Base-by-base conservation (phyloP, 2,329 filamentous ascomycete genomes). In the Tolypocladium endophyticum region DNA sequence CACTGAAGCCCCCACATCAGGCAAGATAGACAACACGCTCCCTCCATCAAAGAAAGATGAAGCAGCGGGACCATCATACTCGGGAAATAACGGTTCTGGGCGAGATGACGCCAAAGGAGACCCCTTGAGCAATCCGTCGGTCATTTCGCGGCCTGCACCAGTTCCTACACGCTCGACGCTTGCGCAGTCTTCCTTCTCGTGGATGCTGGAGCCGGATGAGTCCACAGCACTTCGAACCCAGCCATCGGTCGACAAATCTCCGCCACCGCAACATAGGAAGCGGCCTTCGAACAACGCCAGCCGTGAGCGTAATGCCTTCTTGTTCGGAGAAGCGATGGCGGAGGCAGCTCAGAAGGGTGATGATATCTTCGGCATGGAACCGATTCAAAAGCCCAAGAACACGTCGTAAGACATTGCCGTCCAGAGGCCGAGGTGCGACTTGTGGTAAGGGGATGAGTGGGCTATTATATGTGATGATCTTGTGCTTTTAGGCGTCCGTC, bases 151-250 rank as follows among this genome's bases (percentile, higher is more conserved):
- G 4, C 71, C 61, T 55, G 72, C 62, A 64, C 74, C 81, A 2
- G 79, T 85, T 20, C 84, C 83, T 0, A 84, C 84, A 25, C 80
- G 87, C 28, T 88, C 87, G 4, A 84, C 81, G 0, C 78, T 91
- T 39, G 87, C 87, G 1, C 87, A 89, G 64, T 90, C 88, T 9
- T 88, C 86, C 4, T 92, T 90, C 70, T 86, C 88, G 1, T 91
- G 87, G 87, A 92, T 92, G 87, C 77, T 92, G 2, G 85, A 86
- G 64, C 81, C 81, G 3, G 80, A 82, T 64, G 69, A 76, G 58
- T 70, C 75, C 0, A 60, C 55, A 14, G 65, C 61, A 47, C 64
- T 67, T 56, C 60, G 69, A 59, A 62, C 67, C 0, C 57, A 64
- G 16, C 36, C 64, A 3, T 61, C 68, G 4, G 55, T 65, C 9